These are phyloP conservation scores for Stephanodiscus triporus DNA, from an alignment of 108 stramenopile species.

Conservation along the genomic window DNA sequence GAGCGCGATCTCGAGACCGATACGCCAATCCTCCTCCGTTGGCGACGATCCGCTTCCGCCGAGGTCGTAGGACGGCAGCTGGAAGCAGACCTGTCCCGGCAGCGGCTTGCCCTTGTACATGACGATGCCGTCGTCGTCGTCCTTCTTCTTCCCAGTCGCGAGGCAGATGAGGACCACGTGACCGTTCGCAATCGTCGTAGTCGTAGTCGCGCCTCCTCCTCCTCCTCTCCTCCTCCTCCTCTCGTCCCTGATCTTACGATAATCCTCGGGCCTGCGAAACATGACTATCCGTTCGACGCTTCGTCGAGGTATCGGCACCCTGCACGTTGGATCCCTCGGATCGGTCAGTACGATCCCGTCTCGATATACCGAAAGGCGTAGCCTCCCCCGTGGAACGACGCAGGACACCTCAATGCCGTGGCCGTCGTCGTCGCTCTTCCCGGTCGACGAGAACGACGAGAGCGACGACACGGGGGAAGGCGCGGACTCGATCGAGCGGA, in stretches of 20 bases:
- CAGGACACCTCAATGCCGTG: constrained; percentile 44
- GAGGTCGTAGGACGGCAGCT: background rate
- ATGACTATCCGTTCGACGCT: constrained; percentile 47
- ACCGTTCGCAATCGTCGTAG: constrained; percentile 37
- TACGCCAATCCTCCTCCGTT: constrained; percentile 39
- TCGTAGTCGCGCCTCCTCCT: background rate
- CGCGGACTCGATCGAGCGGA: background rate
- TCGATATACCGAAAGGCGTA: constrained; percentile 38
- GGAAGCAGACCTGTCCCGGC: background rate
- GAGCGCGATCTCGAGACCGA: constrained; percentile 27
- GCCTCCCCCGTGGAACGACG: constrained; percentile 62
- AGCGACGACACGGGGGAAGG: background rate
- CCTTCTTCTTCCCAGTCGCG: background rate
- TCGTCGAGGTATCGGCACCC: constrained; percentile 12
- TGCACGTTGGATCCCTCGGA: constrained; percentile 42
- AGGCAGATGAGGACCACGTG: constrained; percentile 47
- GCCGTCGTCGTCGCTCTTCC: background rate
- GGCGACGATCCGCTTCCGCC: constrained; percentile 15
- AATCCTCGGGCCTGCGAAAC: constrained; percentile 81
- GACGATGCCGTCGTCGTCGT: background rate
- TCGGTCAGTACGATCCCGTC: constrained; percentile 53
- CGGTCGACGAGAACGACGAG: background rate
- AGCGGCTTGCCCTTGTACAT: constrained; percentile 24
- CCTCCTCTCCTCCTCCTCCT: background rate
- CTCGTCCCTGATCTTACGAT: constrained; percentile 30